A percentile compares a stretch with the other conserved stretches of the same genome.
Evolutionary conservation across 352 stramenopile species (phyloP).

Genomic region (Aphanomyces astaci): DNA sequence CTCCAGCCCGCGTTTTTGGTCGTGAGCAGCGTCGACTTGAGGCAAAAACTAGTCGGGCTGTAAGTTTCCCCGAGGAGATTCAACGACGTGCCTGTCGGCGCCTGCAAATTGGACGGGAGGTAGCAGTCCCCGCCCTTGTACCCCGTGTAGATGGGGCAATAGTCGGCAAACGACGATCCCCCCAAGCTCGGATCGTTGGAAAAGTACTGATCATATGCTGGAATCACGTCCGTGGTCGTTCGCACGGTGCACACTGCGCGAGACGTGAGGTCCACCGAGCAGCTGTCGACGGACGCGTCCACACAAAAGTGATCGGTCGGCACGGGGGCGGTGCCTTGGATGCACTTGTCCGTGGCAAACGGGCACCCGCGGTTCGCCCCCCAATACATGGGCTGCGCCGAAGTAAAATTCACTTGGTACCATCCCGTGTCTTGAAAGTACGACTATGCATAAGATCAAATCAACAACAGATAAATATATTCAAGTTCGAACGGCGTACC

Average conservation of each 20-base stretch:
- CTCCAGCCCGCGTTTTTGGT: conserved; percentile 49
- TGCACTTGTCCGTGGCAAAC: conserved; percentile 62
- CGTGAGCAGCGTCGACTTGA: conserved; percentile 52
- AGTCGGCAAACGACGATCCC: conserved; percentile 65
- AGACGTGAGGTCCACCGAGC: conserved; percentile 60
- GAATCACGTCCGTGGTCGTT: conserved; percentile 36
- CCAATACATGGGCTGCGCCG: conserved; percentile 53
- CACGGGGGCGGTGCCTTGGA: conserved; percentile 33
- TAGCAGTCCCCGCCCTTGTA: conserved; percentile 60
- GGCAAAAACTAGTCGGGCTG: conserved; percentile 63
- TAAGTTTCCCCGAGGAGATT: conserved; percentile 78
- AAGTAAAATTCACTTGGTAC: conserved; percentile 55
- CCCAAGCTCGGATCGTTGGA: conserved; percentile 38
- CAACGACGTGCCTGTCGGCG: conserved; percentile 37
- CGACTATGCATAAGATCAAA: conserved; percentile 24
- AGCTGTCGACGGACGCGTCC: conserved; percentile 46
- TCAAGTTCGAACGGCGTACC: not conserved
- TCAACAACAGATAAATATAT: too few species aligned
- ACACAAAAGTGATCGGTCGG: conserved; percentile 65
- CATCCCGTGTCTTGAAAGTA: conserved; percentile 81
- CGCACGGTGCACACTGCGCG: conserved; percentile 53
- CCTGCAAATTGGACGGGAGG: conserved; percentile 44
- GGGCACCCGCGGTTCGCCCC: conserved; percentile 50
- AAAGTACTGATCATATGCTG: conserved; percentile 56
- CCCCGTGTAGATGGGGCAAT: conserved; percentile 66